These are phyloP conservation scores for Noccaea caerulescens DNA, from an alignment of 345 rosid species.

Conservation along the genomic window DNA sequence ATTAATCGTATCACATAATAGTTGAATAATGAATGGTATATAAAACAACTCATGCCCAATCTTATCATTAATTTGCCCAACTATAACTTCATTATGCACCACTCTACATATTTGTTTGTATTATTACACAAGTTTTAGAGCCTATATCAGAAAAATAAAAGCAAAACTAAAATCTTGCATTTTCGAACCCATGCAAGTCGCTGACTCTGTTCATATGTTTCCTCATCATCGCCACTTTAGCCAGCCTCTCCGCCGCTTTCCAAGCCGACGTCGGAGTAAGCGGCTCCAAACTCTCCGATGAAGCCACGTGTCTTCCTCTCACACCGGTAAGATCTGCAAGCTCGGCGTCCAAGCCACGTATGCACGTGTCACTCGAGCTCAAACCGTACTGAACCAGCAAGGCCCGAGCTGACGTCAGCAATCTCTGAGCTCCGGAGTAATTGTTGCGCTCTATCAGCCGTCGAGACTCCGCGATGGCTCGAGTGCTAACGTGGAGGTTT, in stretches of 20 bases:
- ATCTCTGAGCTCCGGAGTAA: constrained; percentile 59
- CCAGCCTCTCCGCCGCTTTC: constrained; percentile 90
- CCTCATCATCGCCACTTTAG: constrained; percentile 86
- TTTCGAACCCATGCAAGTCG: constrained; percentile 94
- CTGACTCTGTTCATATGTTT: constrained; percentile 92
- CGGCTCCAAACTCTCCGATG: constrained; percentile 52
- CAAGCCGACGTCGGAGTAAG: constrained; percentile 93
- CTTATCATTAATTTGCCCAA: constrained; percentile 7
- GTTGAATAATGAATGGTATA: neutral
- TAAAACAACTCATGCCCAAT: neutral
- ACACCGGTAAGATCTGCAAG: constrained; percentile 57
- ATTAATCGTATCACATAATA: neutral
- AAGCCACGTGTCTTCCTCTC: constrained; percentile 40
- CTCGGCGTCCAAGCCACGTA: constrained; percentile 69
- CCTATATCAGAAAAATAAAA: neutral
- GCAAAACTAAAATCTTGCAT: constrained; percentile 73
- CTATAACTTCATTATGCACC: constrained; percentile 27
- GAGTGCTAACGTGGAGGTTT: constrained; percentile 69
- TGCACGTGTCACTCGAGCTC: constrained; percentile 50
- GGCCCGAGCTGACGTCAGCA: constrained; percentile 77
- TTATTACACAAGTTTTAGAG: constrained; percentile 32
- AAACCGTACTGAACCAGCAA: constrained; percentile 57
- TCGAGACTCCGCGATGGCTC: constrained; percentile 81
- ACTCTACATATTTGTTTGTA: constrained; percentile 26
- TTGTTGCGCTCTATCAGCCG: constrained; percentile 60